Evolutionary conservation across 108 stramenopile species (phyloP), one percentile per base, ranked within the genome.

Genomic region (Cylindrotheca closterium): DNA sequence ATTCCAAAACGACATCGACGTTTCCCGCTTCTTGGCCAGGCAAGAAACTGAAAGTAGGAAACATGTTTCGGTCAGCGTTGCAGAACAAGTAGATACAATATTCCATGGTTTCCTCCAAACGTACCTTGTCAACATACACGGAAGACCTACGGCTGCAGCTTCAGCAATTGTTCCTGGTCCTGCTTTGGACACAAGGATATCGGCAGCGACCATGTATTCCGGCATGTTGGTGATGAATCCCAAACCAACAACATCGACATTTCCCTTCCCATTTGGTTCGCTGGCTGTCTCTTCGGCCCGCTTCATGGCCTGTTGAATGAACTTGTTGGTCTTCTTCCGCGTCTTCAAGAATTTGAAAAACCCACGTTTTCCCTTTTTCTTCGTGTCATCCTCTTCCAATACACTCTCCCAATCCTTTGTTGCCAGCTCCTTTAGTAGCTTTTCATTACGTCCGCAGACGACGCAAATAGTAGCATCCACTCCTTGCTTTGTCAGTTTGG

Each of bases 101-200:
- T n/a, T n/a, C n/a, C n/a, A n/a, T n/a, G n/a, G n/a, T n/a, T n/a
- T n/a, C n/a, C n/a, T n/a, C n/a, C 23, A 51, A 51, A 19, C 74
- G 24, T 80, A 93, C 56, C 84, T 84, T 59, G 94, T 94, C 30
- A 98, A 80, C 88, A 98, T 88, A 22, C 96, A 56, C 2, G 97
- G 97, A 2, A 98, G 60, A 1, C 96, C 95, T 23, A 96, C 70
- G 15, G 91, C 71, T 3, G 92, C 93, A 21, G 98, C 96, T 74
- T 98, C 98, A 17, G 98, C 98, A 47, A 98, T 98, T 5, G 96
- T 98, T 23, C 98, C 98, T n/a, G 98, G 98, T 7, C 96, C 98
- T 7, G 98, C 98, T 60, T 98, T 98, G 33, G 89, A 91, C 2
- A 98, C 81, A 54, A 98, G 70, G 5, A 94, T 77, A 71, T 96